A percentile compares a stretch with the other conserved stretches of the same genome.
Evolutionary conservation across 169 alveolate species (phyloP).

Genomic region (Plasmodium blacklocki): DNA sequence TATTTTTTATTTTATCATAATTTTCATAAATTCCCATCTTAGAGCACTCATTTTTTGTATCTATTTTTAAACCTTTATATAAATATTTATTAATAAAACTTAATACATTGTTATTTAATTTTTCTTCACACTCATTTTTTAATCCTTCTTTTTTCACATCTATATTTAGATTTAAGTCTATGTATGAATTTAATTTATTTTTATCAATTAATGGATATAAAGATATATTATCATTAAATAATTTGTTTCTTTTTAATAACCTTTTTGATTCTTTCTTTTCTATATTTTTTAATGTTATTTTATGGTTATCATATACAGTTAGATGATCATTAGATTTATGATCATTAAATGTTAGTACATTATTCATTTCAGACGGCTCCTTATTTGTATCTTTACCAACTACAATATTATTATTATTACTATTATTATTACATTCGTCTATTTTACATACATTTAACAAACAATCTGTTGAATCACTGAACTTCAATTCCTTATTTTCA

Average conservation of each 20-base stretch:
- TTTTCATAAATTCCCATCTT: slow-evolving; percentile 7
- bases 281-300: not conserved
- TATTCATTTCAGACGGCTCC: no score
- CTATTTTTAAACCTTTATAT: slow-evolving; percentile 19
- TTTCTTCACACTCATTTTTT: not conserved
- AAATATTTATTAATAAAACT: slow-evolving; percentile 28
- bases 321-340: not conserved
- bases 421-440: not conserved
- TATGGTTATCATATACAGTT: not conserved
- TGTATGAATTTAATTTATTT: slow-evolving; percentile 23
- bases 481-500: not conserved
- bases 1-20: slow-evolving; percentile 14
- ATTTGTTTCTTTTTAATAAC: not conserved
- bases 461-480: no score
- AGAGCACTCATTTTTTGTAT: not conserved
- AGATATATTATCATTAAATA: slow-evolving; percentile 2
- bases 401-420: not conserved
- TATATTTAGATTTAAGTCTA: slow-evolving; percentile 38
- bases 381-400: not conserved
- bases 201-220: slow-evolving; percentile 41
- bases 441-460: not conserved
- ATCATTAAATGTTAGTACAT: not conserved
- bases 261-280: slow-evolving; percentile 9
- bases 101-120: not conserved
- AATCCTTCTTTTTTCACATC: slow-evolving; percentile 5